Evolutionary conservation across 805 yeast species (phyloP).

Genomic region (Lachancea cidri): DNA sequence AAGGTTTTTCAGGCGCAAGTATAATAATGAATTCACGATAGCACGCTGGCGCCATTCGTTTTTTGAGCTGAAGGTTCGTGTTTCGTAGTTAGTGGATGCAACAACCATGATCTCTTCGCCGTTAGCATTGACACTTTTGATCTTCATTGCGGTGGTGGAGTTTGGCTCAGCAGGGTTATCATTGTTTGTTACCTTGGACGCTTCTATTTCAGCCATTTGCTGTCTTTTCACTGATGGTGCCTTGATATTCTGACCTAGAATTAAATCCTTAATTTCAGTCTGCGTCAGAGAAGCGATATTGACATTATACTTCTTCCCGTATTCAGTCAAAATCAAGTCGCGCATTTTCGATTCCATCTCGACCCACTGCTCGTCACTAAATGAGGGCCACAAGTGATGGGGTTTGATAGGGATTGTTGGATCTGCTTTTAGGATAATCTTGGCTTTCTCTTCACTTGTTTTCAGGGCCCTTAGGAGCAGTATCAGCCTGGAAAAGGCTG

Average conservation of each 20-base stretch:
- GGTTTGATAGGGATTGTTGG: slow-evolving; percentile 60
- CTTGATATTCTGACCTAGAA: slow-evolving; percentile 86
- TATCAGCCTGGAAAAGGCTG: slow-evolving; percentile 88
- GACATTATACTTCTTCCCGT: slow-evolving; percentile 78
- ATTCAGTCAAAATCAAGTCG: slow-evolving; percentile 80
- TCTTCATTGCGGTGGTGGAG: slow-evolving; percentile 70
- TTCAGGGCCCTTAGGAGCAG: slow-evolving; percentile 78
- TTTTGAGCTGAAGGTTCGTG: slow-evolving; percentile 72
- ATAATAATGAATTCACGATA: slow-evolving; percentile 66
- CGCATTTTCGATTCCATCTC: slow-evolving; percentile 82
- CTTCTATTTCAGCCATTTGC: slow-evolving; percentile 71
- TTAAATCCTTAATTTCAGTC: slow-evolving; percentile 87
- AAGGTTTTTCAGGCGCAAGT: slow-evolving; percentile 67
- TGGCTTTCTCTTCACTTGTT: slow-evolving; percentile 71
- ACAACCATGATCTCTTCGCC: slow-evolving; percentile 96
- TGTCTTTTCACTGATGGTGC: slow-evolving; percentile 88
- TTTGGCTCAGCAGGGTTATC: slow-evolving; percentile 38
- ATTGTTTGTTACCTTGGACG: slow-evolving; percentile 38
- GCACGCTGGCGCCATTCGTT: slow-evolving; percentile 92
- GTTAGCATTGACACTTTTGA: slow-evolving; percentile 82
- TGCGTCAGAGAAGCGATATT: slow-evolving; percentile 85
- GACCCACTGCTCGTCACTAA: slow-evolving; percentile 86
- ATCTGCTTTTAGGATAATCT: slow-evolving; percentile 71
- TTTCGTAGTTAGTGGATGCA: slow-evolving; percentile 85
- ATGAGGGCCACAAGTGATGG: slow-evolving; percentile 92